Evolutionary conservation across 2,329 filamentous ascomycete genomes (phyloP), one percentile per base, ranked within the genome.

Genomic region (Tolypocladium pustulatum): DNA sequence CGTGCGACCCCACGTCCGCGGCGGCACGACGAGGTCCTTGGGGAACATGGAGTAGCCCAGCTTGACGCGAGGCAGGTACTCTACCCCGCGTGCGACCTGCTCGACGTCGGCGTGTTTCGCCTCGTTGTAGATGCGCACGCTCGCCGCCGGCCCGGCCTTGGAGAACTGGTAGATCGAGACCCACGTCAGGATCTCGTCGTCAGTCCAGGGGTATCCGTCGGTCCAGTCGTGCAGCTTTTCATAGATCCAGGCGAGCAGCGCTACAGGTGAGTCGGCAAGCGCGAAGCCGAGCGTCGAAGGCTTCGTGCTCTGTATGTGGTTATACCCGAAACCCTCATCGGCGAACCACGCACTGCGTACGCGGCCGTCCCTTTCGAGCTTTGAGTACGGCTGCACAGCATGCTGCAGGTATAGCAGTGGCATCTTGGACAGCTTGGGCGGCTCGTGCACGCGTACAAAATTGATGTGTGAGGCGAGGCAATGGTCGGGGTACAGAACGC

Each of bases 201-300:
- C 85, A 0, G 83, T 87, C 88, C 88, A 92, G 0, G 81, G 74
- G 66, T 91, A 91, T 1, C 65, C 66, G 65, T 92, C 88, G 0
- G 85, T 85, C 89, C 89, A 93, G 65, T 89, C 89, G 41, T 43
- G 53, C 41, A 93, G 73, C 68, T 93, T 93, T 72, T 93, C 90
- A 63, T 89, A 89, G 41, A 93, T 85, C 90, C 90, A 94, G 0
- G 87, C 83, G 1, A 93, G 75, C 4, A 91, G 73, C 0, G 81
- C 87, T 0, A 89, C 81, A 0, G 89, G 90, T 9, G 81, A 86
- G 68, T 91, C 88, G 0, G 82, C 78, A 3, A 92, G 76, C 0
- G 78, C 84, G 65, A 89, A 90, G 0, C 85, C 86, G 0, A 92
- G 67, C 0, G 89, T 93, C 56, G 90, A 84, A 0, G 90, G 89